phyloP scores from a whole-genome alignment of 495 filamentous ascomycete genomes.

The Oleoguttula mirabilis region DNA sequence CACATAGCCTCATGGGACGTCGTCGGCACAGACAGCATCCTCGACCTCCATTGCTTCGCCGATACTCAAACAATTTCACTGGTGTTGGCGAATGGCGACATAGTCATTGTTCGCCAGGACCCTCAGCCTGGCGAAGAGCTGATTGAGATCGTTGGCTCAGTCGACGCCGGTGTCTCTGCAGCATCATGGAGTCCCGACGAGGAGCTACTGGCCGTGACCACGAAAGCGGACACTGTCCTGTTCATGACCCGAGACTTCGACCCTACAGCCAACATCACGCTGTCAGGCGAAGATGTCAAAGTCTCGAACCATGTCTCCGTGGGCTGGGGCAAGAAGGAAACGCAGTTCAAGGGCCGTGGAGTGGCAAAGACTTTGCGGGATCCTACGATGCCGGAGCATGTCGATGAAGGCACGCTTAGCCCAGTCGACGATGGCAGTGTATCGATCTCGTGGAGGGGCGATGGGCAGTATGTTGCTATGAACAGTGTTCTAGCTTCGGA shows the following conservation, averaged over 20 bases:
- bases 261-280: slow-evolving; percentile 56
- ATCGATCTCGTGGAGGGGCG: slow-evolving; percentile 83
- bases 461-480: slow-evolving; percentile 82
- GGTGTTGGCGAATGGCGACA: slow-evolving; percentile 81
- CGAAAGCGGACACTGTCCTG: slow-evolving; percentile 63
- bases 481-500: slow-evolving; percentile 54
- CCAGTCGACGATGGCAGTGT: slow-evolving; percentile 53
- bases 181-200: slow-evolving; percentile 94
- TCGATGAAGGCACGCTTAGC: slow-evolving; percentile 73
- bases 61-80: slow-evolving; percentile 66
- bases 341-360: slow-evolving; percentile 81
- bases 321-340: slow-evolving; percentile 96
- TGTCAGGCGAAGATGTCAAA: slow-evolving; percentile 65
- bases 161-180: slow-evolving; percentile 80
- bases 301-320: slow-evolving; percentile 92
- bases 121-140: slow-evolving; percentile 56
- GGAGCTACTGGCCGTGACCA: slow-evolving; percentile 73
- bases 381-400: slow-evolving; percentile 86
- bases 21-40: slow-evolving; percentile 54
- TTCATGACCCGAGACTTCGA: slow-evolving; percentile 93
- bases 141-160: slow-evolving; percentile 87
- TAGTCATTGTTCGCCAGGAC: slow-evolving; percentile 70
- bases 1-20: slow-evolving; percentile 78
- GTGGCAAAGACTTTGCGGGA: slow-evolving; percentile 81
- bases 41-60: slow-evolving; percentile 70